Base-by-base conservation (phyloP, 257 asterid species). In the Nemophila menziesii region DNA sequence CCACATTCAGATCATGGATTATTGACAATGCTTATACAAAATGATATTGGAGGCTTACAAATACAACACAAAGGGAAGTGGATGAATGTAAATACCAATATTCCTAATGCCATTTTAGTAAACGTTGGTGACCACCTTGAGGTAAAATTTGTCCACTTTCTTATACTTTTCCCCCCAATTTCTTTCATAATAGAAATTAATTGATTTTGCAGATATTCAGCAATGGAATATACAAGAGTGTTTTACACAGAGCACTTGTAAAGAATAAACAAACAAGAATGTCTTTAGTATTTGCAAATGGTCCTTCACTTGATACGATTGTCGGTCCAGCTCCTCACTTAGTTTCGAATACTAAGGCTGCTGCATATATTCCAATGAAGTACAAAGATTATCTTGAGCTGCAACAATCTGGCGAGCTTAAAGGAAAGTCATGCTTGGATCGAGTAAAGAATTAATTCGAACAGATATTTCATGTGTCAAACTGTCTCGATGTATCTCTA, bases 1-100 rank as follows among this genome's bases (percentile, higher is more conserved):
- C 77, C 92, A 0, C 95, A 85, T 56, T 78, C 95, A 1, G 92
- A 85, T 29, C 93, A 78, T 43, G 92, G 95, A 8, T 87, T 85
- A 20, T 55, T 85, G 39, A 80, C 95, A 13, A 62, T 85, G 38
- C 78, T 85, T 43, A 56, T 78, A 1, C 62, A 80, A 45, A 84
- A 80, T 51, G 73, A 53, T 20, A 78, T 74, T 0, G 66, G 71
- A 1, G 95, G 93, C 3, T 66, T 84, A 2, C 82, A 84, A 52
- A 64, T 84, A 38, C 84, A 72, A n/a, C 87, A 73, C 15, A 40
- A 52, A 0, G 84, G 82, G 1, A 55, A 45, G 33, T 84, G 95
- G 95, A 15, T 84, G 8, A 39, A 66, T 14, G 80, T 85, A 6
- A 42, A 51, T 45, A 56, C 33, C 33, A n/a, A 77, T 18, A 38